These are phyloP conservation scores for Daldinia caldariorum DNA, from an alignment of 495 filamentous ascomycete species.

Conservation along the genomic window DNA sequence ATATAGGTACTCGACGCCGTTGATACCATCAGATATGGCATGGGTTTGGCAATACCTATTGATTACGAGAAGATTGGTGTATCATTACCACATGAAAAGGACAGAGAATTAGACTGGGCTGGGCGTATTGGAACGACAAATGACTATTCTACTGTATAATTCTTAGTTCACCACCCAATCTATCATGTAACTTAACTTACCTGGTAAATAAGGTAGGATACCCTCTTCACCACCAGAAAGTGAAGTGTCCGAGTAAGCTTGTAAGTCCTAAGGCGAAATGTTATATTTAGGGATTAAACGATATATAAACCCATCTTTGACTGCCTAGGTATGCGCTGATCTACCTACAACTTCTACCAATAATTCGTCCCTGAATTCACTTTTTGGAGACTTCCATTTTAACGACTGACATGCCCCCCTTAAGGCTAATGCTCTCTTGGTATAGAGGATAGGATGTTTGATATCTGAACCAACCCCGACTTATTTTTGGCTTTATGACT, in stretches of 20 bases:
- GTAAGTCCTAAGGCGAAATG: not conserved
- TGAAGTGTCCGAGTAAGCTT: not conserved
- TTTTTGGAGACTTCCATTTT: not conserved
- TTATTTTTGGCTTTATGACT: not conserved
- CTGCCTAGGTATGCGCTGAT: not conserved
- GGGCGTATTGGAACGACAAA: conserved; percentile 22
- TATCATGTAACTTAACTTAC: conserved; percentile 1
- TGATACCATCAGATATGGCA: conserved; percentile 7
- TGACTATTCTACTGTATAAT: conserved; percentile 10
- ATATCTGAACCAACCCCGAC: not conserved
- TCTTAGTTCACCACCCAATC: not conserved
- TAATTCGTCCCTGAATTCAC: not conserved
- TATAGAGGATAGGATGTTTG: not conserved
- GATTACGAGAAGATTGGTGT: conserved; percentile 30
- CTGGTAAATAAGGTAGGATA: not conserved
- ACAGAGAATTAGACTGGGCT: conserved; percentile 21
- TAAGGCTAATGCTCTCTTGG: not conserved
- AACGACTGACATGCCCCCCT: not conserved
- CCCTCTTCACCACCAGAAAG: not conserved
- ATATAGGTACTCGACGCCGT: conserved; percentile 5
- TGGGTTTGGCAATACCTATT: conserved; percentile 9
- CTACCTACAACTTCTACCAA: not conserved
- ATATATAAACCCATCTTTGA: not conserved
- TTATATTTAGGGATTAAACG: not conserved
- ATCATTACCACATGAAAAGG: conserved; percentile 31